Base-by-base conservation (phyloP, 2,329 filamentous ascomycete species). In the Fusarium fujikuroi region DNA sequence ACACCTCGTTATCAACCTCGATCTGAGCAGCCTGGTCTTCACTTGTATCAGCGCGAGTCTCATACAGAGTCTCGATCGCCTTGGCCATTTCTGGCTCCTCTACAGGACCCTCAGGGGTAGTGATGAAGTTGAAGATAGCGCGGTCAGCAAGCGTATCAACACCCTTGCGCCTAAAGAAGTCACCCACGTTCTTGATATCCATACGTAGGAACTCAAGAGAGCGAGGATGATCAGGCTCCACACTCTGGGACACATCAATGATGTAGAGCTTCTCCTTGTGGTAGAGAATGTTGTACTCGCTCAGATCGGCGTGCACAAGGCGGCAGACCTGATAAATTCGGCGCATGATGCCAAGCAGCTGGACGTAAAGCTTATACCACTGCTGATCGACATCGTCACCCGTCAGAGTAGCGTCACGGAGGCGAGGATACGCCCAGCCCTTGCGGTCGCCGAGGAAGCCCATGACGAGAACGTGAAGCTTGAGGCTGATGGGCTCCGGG, bases 281-380 rank as follows among this genome's bases (percentile, higher is more conserved):
- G 85, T 97, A 99, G 25, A 99, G 88, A 59, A 98, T 90, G 79
- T 99, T 99, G 89, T 99, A 99, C 87, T 99, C 96, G 86, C 94
- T 97, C 80, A 99, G 82, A 89, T 99, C 96, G 56, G 95, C 96
- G 81, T 99, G 96, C 2, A 99, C 95, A 12, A 99, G 90, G 60
- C 89, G 90, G 83, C 96, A 99, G 44, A 92, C 91, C 80, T 97
- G 95, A 84, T 98, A 98, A 87, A 99, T 92, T 65, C 91, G 91
- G 60, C 95, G 92, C 94, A 99, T 97, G 79, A 97, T 91, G 25
- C 92, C 91, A 19, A 99, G 84, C 8, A 98, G 87, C 80, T 97
- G 93, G 18, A 94, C 81, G 81, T 99, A 99, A 19, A 98, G 85
- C 21, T 85, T 84, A 59, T 89, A 88, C 94, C 95, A 98, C 78